Evolutionary conservation across 202 grass and related monocot species (phyloP), one percentile per base, ranked within the genome.

Genomic region (Setaria italica): DNA sequence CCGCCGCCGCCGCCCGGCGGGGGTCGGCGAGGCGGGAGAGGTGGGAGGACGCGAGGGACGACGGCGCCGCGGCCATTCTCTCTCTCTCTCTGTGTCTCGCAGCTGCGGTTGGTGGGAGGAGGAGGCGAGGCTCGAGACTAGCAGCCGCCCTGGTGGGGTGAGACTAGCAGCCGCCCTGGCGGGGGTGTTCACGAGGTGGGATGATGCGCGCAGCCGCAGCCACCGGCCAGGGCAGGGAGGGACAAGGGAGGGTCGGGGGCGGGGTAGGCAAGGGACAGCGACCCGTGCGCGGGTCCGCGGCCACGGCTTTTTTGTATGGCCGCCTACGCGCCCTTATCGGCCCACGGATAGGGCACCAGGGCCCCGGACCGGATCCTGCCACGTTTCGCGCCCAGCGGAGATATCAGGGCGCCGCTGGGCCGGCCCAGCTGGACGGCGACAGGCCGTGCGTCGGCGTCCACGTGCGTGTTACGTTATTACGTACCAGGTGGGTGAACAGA

Each of bases 61-160:
- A 90, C 85, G 93, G 88, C 82, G 93, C 88, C 79, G 91, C 71
- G 49, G 71, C 93, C 94, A 90, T 94, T 78, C 42, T 81, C 20
- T 76, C 73, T 41, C 39, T 41, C 39, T 6, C 5, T 6, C 5
- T 5, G 39, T 41, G 74, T 78, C 47, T 54, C 9, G 72, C 65
- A 54, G 59, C 69, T 72, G 84, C 25, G 77, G 90, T 75, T 85
- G 87, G 74, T 86, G 78, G 37, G 66, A 20, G 81, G 41, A 50
- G 25, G 78, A 29, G 19, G 49, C n/a, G 58, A 69, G 66, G 42
- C 9, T 39, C 49, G 65, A 10, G 49, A 5, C 21, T 19, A 17
- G 42, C 7, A 16, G 21, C 79, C 79, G 17, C 3, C 42, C 60
- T 15, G 19, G 25, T 30, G 59, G 39, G 39, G 39, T 41, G 39